Percentiles rank a stretch among this genome's conserved stretches.
phyloP scores from a whole-genome alignment of 2,329 filamentous ascomycete species.

The Beauveria bassiana region DNA sequence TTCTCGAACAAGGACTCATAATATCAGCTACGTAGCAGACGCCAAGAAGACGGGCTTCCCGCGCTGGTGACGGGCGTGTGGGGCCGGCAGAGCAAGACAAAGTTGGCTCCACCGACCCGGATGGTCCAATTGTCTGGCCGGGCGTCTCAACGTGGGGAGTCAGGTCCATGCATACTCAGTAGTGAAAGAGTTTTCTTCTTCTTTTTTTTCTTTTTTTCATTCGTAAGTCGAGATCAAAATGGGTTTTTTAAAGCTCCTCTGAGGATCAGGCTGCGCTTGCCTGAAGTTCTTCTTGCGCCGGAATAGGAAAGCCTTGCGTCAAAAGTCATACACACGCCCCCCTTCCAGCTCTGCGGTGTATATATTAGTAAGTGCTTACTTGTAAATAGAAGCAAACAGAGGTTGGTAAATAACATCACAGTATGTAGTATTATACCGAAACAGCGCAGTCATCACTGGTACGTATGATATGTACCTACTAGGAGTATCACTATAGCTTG shows the following conservation, averaged over 20 bases:
- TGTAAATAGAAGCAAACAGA: not conserved
- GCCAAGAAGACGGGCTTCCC: not conserved
- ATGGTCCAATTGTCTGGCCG: slow-evolving; percentile 6
- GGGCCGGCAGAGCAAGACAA: not conserved
- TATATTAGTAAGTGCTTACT: not conserved
- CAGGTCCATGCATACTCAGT: not conserved
- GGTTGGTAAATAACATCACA: too few species aligned
- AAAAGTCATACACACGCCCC: not conserved
- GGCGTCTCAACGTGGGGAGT: slow-evolving; percentile 2
- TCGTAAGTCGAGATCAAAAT: not conserved
- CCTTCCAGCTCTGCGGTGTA: not conserved
- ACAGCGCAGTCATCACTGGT: too few species aligned
- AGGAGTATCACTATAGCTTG: not conserved
- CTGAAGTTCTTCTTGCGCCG: not conserved
- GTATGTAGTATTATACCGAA: too few species aligned
- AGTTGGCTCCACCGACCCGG: not conserved
- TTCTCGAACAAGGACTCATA: not conserved
- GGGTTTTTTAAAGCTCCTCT: not conserved
- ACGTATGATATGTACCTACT: too few species aligned
- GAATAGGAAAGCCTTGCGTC: not conserved
- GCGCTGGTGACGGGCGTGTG: not conserved
- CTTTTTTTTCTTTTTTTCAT: not conserved
- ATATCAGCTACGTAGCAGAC: not conserved
- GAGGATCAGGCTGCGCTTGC: not conserved
- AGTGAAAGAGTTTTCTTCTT: too few species aligned